Percentiles rank a stretch among this genome's conserved stretches.
These are phyloP conservation scores for Acorus gramineus DNA, from an alignment of 106 monocot species.

Conservation along the genomic window DNA sequence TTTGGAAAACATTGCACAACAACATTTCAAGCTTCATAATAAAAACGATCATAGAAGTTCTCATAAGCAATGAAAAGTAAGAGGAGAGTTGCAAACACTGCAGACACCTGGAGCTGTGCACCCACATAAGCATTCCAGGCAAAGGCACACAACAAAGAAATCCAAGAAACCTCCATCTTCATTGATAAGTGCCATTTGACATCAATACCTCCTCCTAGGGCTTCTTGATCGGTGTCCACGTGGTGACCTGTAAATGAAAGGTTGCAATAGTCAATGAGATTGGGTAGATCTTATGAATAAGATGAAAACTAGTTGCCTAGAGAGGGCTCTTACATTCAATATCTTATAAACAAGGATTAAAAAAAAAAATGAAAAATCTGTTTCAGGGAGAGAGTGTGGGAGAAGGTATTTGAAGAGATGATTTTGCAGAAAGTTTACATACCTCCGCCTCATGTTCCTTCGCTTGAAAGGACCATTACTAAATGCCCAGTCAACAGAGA, in stretches of 20 bases:
- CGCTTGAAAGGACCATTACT: constrained; percentile 76
- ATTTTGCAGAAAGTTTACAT: background rate
- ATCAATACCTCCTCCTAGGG: constrained; percentile 22
- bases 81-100: too few species aligned
- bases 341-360: background rate
- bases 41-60: too few species aligned
- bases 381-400: too few species aligned
- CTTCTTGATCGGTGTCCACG: constrained; percentile 19
- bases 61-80: too few species aligned
- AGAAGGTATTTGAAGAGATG: too few species aligned
- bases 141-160: too few species aligned
- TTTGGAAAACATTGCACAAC: too few species aligned
- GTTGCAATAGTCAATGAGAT: background rate
- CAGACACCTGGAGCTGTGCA: too few species aligned
- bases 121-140: too few species aligned
- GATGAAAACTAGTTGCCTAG: background rate
- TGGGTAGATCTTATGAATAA: background rate
- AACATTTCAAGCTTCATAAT: too few species aligned
- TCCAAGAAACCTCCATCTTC: too few species aligned
- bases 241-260: constrained; percentile 12
- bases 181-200: background rate
- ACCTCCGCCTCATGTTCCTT: constrained; percentile 57
- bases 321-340: background rate
- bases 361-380: background rate
- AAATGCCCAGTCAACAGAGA: constrained; percentile 94